Evolutionary conservation across 2,329 filamentous ascomycete genomes (phyloP).

Genomic region (Penicillium vulpinum): DNA sequence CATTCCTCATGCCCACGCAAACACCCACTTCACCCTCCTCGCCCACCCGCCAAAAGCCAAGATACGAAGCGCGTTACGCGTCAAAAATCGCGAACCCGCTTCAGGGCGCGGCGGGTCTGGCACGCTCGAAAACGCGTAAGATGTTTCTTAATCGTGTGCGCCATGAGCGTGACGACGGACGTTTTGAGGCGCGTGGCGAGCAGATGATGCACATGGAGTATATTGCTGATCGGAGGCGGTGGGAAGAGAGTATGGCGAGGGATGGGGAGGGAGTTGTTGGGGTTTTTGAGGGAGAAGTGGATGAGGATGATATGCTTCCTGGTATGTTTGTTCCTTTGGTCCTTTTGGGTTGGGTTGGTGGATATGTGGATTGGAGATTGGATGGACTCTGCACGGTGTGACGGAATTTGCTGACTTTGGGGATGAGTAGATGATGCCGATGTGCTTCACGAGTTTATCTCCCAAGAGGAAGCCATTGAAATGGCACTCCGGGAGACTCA

Average conservation of each 20-base stretch:
- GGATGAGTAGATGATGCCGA: slow-evolving; percentile 27
- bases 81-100: slow-evolving; percentile 37
- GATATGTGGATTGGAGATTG: neutral
- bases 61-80: slow-evolving; percentile 41
- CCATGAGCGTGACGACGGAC: slow-evolving; percentile 39
- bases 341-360: neutral
- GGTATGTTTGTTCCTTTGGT: slow-evolving; percentile 21
- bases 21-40: slow-evolving; percentile 1
- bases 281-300: slow-evolving; percentile 25
- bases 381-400: neutral
- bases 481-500: slow-evolving; percentile 28
- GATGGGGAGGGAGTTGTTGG: slow-evolving; percentile 28
- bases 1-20: slow-evolving; percentile 6
- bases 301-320: slow-evolving; percentile 28
- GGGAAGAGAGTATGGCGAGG: slow-evolving; percentile 41
- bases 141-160: slow-evolving; percentile 46
- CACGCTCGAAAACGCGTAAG: slow-evolving; percentile 38
- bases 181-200: slow-evolving; percentile 44
- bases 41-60: slow-evolving; percentile 21
- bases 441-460: slow-evolving; percentile 39
- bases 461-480: slow-evolving; percentile 37
- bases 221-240: slow-evolving; percentile 39
- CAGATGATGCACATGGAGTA: slow-evolving; percentile 47
- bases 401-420: neutral
- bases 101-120: slow-evolving; percentile 25